phyloP scores from a whole-genome alignment of 1,284 basidiomycete species.

The Leccinum griseonigrum region DNA sequence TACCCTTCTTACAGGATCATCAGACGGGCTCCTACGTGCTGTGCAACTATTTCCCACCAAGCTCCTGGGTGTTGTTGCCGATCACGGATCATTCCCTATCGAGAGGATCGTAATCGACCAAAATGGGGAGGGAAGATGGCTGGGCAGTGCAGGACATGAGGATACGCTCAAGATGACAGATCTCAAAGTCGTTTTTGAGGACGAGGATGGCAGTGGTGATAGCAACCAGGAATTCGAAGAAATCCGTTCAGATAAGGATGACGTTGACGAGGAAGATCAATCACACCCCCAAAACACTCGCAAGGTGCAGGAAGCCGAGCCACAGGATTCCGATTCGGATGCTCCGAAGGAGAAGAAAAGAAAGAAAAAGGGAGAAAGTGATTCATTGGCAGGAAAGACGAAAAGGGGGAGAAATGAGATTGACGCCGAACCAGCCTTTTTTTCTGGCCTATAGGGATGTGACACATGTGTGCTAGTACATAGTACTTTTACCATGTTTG shows the following conservation, averaged over 20 bases:
- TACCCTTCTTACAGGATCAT: constrained; percentile 89
- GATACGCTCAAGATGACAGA: constrained; percentile 85
- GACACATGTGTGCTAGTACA: neutral
- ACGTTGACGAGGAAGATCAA: constrained; percentile 5
- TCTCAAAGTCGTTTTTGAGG: constrained; percentile 57
- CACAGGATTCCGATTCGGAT: constrained; percentile 37
- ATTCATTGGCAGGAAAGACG: constrained; percentile 45
- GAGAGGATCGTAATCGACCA: constrained; percentile 74
- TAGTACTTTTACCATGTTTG: neutral
- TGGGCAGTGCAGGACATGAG: constrained; percentile 94
- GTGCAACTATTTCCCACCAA: constrained; percentile 90
- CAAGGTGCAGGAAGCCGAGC: constrained; percentile 1
- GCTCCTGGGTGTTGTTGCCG: constrained; percentile 85
- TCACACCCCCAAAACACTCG: constrained; percentile 1
- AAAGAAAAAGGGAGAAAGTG: constrained; percentile 55
- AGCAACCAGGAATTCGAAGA: constrained; percentile 36
- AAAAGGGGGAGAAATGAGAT: constrained; percentile 59
- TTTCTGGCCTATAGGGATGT: constrained; percentile 54
- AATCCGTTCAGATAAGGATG: constrained; percentile 39
- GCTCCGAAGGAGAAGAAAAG: constrained; percentile 48
- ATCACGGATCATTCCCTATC: constrained; percentile 89
- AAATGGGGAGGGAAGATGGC: constrained; percentile 66
- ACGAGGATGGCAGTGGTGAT: constrained; percentile 30
- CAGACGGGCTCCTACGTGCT: constrained; percentile 88
- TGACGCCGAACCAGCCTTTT: constrained; percentile 61